Conservation (phyloP, 192 early-diverging fungal species). For the Coemansia sp. region DNA sequence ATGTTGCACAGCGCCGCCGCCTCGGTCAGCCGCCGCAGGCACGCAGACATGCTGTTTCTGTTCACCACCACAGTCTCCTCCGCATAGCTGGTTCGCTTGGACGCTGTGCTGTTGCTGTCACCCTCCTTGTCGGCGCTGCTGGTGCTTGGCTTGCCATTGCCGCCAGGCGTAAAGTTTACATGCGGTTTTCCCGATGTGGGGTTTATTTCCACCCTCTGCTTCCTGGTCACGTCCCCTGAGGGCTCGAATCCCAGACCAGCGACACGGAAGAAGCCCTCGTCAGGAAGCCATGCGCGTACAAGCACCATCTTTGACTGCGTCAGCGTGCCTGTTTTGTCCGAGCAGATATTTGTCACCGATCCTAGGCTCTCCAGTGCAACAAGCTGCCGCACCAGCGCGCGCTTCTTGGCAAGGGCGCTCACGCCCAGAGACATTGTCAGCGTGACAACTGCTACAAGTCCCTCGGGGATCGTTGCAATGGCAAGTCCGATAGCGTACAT, state of each 20-base stretch:
- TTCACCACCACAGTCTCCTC: slow-evolving; percentile 36
- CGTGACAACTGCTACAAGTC: slow-evolving; percentile 91
- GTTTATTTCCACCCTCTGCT: slow-evolving; percentile 19
- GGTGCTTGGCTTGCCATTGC: background rate
- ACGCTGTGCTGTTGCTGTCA: slow-evolving; percentile 1
- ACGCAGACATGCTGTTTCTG: slow-evolving; percentile 40
- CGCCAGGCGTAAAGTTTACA: slow-evolving; percentile 26
- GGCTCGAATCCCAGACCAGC: slow-evolving; percentile 66
- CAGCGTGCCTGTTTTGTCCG: slow-evolving; percentile 92
- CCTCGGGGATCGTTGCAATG: slow-evolving; percentile 95
- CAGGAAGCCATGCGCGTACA: slow-evolving; percentile 76
- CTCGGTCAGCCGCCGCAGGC: slow-evolving; percentile 57
- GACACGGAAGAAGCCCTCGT: slow-evolving; percentile 69
- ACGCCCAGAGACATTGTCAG: slow-evolving; percentile 94
- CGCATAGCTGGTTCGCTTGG: slow-evolving; percentile 4
- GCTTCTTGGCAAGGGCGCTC: slow-evolving; percentile 75
- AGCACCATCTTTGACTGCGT: slow-evolving; percentile 96
- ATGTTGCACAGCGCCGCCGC: slow-evolving; percentile 85
- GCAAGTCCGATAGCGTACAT: slow-evolving; percentile 83
- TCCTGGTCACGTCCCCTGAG: slow-evolving; percentile 55
- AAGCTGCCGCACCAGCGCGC: slow-evolving; percentile 88
- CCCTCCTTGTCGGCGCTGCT: slow-evolving; percentile 2
- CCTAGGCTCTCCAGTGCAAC: slow-evolving; percentile 88
- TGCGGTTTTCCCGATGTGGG: slow-evolving; percentile 1
- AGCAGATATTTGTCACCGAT: slow-evolving; percentile 92